A percentile compares a stretch with the other conserved stretches of the same genome.
phyloP scores from a whole-genome alignment of 176 grass and related monocot genomes.

The Thinopyrum elongatum region DNA sequence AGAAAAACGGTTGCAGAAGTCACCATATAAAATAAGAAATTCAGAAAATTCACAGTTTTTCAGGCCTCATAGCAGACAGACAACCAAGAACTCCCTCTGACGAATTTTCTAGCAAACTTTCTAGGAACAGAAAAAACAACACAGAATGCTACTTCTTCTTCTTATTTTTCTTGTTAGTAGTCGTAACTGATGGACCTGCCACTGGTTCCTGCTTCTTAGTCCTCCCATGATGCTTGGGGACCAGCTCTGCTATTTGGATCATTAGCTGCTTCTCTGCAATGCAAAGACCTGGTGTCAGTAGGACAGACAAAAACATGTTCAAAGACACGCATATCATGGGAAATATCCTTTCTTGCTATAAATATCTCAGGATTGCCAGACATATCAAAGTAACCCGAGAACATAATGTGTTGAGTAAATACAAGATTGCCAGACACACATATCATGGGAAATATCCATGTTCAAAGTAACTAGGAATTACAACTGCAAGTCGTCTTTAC shows the following conservation, averaged over 20 bases:
- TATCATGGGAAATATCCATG: no score
- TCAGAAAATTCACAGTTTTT: neutral
- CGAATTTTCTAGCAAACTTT: neutral
- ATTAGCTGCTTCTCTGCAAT: slow-evolving; percentile 82
- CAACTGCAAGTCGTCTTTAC: neutral
- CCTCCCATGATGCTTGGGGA: slow-evolving; percentile 93
- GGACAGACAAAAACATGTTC: neutral
- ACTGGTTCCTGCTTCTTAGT: slow-evolving; percentile 76
- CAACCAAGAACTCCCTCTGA: neutral
- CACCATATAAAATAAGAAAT: neutral
- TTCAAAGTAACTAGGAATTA: no score
- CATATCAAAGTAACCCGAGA: neutral
- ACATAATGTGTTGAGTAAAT: neutral
- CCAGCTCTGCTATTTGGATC: slow-evolving; percentile 79
- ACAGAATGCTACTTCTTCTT: slow-evolving; percentile 39
- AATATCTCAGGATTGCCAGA: neutral
- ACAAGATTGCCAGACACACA: no score
- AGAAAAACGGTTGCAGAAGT: neutral
- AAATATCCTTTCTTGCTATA: neutral
- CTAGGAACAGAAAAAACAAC: slow-evolving; percentile 25
- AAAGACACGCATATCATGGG: neutral
- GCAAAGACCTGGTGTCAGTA: slow-evolving; percentile 10
- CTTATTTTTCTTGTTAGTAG: slow-evolving; percentile 56
- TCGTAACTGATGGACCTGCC: slow-evolving; percentile 25
- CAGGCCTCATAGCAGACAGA: neutral